phyloP scores from a whole-genome alignment of 2,329 filamentous ascomycete species.

The Hypoxylon sp. region DNA sequence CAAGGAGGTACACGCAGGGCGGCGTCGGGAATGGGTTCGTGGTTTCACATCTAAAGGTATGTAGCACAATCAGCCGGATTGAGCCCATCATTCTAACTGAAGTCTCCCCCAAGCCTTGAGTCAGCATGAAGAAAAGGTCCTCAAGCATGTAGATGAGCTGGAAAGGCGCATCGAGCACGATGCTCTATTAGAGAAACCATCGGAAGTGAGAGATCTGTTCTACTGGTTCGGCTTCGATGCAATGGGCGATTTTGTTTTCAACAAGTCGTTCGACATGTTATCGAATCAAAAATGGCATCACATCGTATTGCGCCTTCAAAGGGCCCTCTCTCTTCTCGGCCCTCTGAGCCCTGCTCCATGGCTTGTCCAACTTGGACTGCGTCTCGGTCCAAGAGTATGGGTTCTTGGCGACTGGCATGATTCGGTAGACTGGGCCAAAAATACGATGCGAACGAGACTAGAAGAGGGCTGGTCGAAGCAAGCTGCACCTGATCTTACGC shows the following conservation, averaged over 20 bases:
- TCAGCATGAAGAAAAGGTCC: slow-evolving; percentile 3
- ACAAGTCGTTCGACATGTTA: slow-evolving; percentile 56
- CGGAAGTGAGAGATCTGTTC: slow-evolving; percentile 44
- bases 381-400: not conserved
- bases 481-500: not conserved
- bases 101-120: not conserved
- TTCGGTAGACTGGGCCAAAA: not conserved
- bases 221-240: slow-evolving; percentile 55
- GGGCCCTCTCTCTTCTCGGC: slow-evolving; percentile 51
- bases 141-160: slow-evolving; percentile 1
- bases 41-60: slow-evolving; percentile 1
- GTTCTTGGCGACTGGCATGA: not conserved
- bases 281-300: slow-evolving; percentile 49
- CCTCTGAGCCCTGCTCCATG: slow-evolving; percentile 52
- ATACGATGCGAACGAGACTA: not conserved
- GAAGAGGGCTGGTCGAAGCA: not conserved
- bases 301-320: slow-evolving; percentile 49
- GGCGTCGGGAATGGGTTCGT: slow-evolving; percentile 7
- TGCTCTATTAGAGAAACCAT: not conserved
- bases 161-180: slow-evolving; percentile 1
- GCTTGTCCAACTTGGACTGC: slow-evolving; percentile 40
- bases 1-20: not conserved
- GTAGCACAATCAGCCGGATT: not conserved
- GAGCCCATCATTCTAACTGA: not conserved
- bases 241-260: slow-evolving; percentile 21